A percentile compares a stretch with the other conserved stretches of the same genome.
Conservation (phyloP, 208 protist species). For the Leishmania guyanensis region DNA sequence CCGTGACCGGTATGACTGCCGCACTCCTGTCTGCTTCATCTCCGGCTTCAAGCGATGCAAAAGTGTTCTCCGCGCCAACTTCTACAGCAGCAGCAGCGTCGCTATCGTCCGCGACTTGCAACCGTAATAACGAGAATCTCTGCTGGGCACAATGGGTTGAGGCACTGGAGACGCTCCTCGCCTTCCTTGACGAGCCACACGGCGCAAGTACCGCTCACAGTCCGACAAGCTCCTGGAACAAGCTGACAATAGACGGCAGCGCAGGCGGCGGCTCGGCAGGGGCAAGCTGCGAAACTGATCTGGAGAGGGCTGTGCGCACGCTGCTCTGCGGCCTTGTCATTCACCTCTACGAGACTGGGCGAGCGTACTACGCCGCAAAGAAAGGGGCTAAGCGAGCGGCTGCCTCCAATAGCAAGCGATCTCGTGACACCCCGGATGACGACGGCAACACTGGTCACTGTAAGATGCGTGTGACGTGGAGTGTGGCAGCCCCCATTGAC, state of each 20-base stretch:
- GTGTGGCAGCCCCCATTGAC: constrained; percentile 28
- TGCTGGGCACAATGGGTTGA: constrained; percentile 40
- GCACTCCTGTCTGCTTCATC: neutral
- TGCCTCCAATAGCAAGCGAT: neutral
- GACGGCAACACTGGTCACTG: neutral
- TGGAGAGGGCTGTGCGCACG: constrained; percentile 15
- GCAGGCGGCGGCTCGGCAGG: neutral
- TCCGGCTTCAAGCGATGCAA: neutral
- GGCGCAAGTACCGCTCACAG: neutral
- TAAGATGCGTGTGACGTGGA: constrained; percentile 36
- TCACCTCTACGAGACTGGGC: constrained; percentile 26
- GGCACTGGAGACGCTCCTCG: constrained; percentile 52
- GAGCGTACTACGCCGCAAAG: constrained; percentile 17
- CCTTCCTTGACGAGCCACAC: constrained; percentile 29
- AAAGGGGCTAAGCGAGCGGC: neutral
- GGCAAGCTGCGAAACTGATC: neutral
- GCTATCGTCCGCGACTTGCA: neutral
- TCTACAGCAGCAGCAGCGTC: neutral
- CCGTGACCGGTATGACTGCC: neutral
- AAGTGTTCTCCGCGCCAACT: neutral
- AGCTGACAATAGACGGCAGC: neutral
- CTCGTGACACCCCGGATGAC: neutral
- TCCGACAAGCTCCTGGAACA: neutral
- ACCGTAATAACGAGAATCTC: neutral
- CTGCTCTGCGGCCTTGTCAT: constrained; percentile 26